phyloP scores from a whole-genome alignment of 2,329 filamentous ascomycete species.

The Penicillium sp. region DNA sequence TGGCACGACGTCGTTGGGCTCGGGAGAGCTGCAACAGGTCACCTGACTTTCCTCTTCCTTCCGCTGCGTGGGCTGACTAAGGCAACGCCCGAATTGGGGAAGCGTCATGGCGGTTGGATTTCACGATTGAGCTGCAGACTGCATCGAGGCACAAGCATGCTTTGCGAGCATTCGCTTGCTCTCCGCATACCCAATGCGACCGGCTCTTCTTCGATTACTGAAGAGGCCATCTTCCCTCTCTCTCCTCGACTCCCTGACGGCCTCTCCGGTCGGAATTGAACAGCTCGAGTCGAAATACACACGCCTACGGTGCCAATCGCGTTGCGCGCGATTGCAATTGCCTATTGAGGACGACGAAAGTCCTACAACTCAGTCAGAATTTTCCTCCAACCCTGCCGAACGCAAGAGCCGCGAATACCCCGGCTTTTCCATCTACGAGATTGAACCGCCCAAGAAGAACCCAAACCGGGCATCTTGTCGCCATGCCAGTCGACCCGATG shows the following conservation, averaged over 20 bases:
- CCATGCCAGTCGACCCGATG: neutral
- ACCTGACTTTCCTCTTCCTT: slow-evolving; percentile 34
- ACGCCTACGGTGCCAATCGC: slow-evolving; percentile 32
- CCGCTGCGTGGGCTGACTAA: slow-evolving; percentile 28
- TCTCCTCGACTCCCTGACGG: slow-evolving; percentile 35
- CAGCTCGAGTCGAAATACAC: slow-evolving; percentile 27
- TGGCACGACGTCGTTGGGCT: slow-evolving; percentile 29
- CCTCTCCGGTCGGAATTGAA: slow-evolving; percentile 32
- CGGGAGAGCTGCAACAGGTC: slow-evolving; percentile 28
- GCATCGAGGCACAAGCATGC: no score
- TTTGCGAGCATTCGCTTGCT: slow-evolving; percentile 1
- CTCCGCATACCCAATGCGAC: slow-evolving; percentile 34
- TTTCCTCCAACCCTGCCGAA: neutral
- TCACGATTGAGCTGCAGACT: no score
- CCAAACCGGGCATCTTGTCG: slow-evolving; percentile 1
- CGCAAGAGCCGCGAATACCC: neutral
- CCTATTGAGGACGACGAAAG: slow-evolving; percentile 5
- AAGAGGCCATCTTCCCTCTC: slow-evolving; percentile 43
- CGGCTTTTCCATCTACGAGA: slow-evolving; percentile 30
- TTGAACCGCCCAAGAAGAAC: slow-evolving; percentile 19
- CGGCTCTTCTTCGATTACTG: slow-evolving; percentile 44
- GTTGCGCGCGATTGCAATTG: slow-evolving; percentile 12
- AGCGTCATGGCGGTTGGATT: slow-evolving; percentile 12
- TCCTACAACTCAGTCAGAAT: neutral
- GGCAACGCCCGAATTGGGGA: slow-evolving; percentile 18